These are phyloP conservation scores for Spencermartinsiella europaea DNA, from an alignment of 805 yeast genomes.

Conservation along the genomic window DNA sequence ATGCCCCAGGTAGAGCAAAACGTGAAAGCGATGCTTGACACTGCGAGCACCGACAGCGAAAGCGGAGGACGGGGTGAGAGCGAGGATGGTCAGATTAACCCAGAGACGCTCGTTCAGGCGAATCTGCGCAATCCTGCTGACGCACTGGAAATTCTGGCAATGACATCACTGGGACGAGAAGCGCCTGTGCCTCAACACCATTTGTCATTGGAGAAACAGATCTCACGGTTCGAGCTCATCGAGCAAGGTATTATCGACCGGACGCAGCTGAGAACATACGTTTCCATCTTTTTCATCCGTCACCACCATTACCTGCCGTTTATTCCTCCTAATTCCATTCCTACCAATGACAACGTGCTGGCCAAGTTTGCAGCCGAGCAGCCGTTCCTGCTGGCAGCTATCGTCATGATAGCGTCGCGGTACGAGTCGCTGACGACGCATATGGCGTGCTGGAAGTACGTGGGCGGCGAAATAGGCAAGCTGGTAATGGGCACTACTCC, in stretches of 20 bases:
- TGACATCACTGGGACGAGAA: conserved; percentile 8
- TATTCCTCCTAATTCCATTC: conserved; percentile 9
- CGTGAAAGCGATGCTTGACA: background rate
- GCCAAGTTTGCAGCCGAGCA: conserved; percentile 12
- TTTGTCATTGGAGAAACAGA: background rate
- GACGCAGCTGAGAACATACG: conserved; percentile 15
- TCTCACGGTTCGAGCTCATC: conserved; percentile 9
- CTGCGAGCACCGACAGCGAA: background rate
- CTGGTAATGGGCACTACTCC: conserved; percentile 17
- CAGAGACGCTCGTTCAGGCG: conserved; percentile 11
- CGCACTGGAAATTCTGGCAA: conserved; percentile 20
- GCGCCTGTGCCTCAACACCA: background rate
- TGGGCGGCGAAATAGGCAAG: conserved; percentile 8
- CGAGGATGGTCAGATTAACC: background rate
- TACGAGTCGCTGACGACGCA: conserved; percentile 6
- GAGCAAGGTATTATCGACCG: conserved; percentile 13
- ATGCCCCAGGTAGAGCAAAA: background rate
- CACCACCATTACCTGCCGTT: conserved; percentile 18
- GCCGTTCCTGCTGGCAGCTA: conserved; percentile 17
- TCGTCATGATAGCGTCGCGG: conserved; percentile 18
- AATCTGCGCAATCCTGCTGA: conserved; percentile 20
- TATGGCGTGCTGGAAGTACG: conserved; percentile 10
- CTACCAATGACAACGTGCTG: conserved; percentile 7
- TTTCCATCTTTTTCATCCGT: conserved; percentile 17
- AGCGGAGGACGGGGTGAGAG: conserved; percentile 4